Evolutionary conservation across 2,329 filamentous ascomycete genomes (phyloP).

Genomic region (Xylariaceae sp.): DNA sequence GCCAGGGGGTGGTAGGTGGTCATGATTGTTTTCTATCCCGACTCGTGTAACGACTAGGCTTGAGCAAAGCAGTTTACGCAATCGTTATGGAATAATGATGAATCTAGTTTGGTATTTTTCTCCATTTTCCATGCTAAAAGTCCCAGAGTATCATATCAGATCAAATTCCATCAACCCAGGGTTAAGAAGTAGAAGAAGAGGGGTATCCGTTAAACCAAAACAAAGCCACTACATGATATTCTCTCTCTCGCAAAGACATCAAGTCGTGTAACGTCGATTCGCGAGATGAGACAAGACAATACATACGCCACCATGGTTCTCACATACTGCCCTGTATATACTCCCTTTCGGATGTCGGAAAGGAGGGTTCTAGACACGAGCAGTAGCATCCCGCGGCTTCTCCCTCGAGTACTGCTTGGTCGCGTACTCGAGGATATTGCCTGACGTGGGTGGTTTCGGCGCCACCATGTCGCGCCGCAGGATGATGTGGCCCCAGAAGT

Average conservation of each 20-base stretch:
- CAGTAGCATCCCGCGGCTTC: conserved; percentile 26
- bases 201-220: not conserved
- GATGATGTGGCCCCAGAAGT: conserved; percentile 32
- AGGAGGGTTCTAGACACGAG: conserved; percentile 23
- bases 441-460: conserved; percentile 25
- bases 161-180: not conserved
- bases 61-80: too few relatives aligned
- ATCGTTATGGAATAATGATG: too few relatives aligned
- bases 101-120: not conserved
- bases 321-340: too few relatives aligned
- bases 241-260: too few relatives aligned
- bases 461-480: conserved; percentile 27
- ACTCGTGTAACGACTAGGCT: too few relatives aligned
- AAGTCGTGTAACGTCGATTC: too few relatives aligned
- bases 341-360: too few relatives aligned
- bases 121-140: not conserved
- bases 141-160: not conserved
- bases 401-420: conserved; percentile 26
- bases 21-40: too few relatives aligned
- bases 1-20: too few relatives aligned
- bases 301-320: too few relatives aligned
- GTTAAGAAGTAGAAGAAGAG: not conserved
- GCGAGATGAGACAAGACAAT: too few relatives aligned
- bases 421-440: conserved; percentile 23
- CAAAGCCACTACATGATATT: not conserved